Percentiles rank a stretch among this genome's conserved stretches.
These are phyloP conservation scores for Aspergillus caelatus DNA, from an alignment of 2,329 filamentous ascomycete species.

Conservation along the genomic window DNA sequence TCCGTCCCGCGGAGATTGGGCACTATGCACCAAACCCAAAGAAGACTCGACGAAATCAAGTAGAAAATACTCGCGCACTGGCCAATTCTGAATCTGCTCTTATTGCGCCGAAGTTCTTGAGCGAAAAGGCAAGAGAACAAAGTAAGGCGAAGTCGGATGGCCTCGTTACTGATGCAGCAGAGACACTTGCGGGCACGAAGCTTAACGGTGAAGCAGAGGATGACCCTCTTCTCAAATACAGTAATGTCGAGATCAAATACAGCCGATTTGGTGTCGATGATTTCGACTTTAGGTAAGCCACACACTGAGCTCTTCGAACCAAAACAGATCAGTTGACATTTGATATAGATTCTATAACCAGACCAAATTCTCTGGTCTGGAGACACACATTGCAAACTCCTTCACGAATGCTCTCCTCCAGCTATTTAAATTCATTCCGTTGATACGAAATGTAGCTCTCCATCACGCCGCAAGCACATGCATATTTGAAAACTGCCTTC, in stretches of 20 bases:
- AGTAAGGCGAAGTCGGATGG: slow-evolving; percentile 43
- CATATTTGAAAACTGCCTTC: slow-evolving; percentile 76
- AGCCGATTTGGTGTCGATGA: slow-evolving; percentile 99
- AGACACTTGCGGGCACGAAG: slow-evolving; percentile 68
- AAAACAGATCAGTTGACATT: background rate
- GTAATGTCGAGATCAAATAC: slow-evolving; percentile 96
- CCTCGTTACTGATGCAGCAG: slow-evolving; percentile 59
- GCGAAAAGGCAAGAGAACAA: slow-evolving; percentile 79
- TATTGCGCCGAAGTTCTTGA: slow-evolving; percentile 86
- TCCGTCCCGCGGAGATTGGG: slow-evolving; percentile 74
- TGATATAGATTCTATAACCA: slow-evolving; percentile 82
- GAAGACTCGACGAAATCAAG: slow-evolving; percentile 76
- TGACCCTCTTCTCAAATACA: slow-evolving; percentile 86
- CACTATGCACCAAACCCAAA: slow-evolving; percentile 77
- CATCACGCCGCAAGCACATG: slow-evolving; percentile 87
- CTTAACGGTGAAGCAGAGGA: slow-evolving; percentile 73
- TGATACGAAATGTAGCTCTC: slow-evolving; percentile 83
- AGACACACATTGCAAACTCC: slow-evolving; percentile 95
- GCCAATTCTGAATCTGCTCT: slow-evolving; percentile 64
- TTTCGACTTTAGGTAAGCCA: slow-evolving; percentile 94
- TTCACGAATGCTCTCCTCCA: slow-evolving; percentile 93
- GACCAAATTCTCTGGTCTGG: slow-evolving; percentile 85
- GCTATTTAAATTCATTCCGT: slow-evolving; percentile 84
- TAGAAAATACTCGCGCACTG: slow-evolving; percentile 71
- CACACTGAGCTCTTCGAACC: slow-evolving; percentile 2